phyloP scores from a whole-genome alignment of 140 eudicot species.

The Stevia rebaudiana region DNA sequence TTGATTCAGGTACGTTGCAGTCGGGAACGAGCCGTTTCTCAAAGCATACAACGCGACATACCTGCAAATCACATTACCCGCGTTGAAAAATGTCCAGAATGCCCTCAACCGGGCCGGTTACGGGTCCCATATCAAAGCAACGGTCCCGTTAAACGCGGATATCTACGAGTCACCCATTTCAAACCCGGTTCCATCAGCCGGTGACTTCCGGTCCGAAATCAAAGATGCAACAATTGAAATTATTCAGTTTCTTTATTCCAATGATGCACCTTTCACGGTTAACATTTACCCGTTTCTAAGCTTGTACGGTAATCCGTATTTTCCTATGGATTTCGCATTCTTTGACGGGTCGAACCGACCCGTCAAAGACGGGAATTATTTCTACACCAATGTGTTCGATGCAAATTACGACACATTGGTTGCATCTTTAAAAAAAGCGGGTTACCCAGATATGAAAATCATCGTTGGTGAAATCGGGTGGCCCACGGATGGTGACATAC shows the following conservation, averaged over 20 bases:
- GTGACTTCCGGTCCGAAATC: slow-evolving; percentile 72
- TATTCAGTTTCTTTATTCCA: slow-evolving; percentile 48
- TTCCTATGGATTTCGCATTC: slow-evolving; percentile 76
- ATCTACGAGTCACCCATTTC: slow-evolving; percentile 72
- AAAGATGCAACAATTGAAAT: slow-evolving; percentile 57
- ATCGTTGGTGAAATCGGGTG: slow-evolving; percentile 84
- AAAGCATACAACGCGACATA: slow-evolving; percentile 63
- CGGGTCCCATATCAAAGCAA: slow-evolving; percentile 63
- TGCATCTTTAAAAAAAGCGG: slow-evolving; percentile 59
- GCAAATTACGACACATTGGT: slow-evolving; percentile 89
- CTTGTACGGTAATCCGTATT: slow-evolving; percentile 54
- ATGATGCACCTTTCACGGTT: slow-evolving; percentile 78
- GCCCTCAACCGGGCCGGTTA: slow-evolving; percentile 65
- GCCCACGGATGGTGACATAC: slow-evolving; percentile 82
- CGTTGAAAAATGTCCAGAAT: slow-evolving; percentile 65
- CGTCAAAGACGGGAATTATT: slow-evolving; percentile 40
- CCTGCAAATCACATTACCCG: slow-evolving; percentile 61
- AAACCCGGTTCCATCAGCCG: slow-evolving; percentile 81
- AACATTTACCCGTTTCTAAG: slow-evolving; percentile 87
- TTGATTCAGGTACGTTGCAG: slow-evolving; percentile 73
- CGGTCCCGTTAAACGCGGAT: slow-evolving; percentile 84
- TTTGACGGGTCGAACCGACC: slow-evolving; percentile 65
- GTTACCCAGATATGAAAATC: slow-evolving; percentile 73
- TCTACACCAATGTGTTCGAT: slow-evolving; percentile 76
- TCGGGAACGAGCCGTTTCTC: slow-evolving; percentile 85